Conservation (phyloP, 352 stramenopile genomes). For the Nothophytophthora sp. region DNA sequence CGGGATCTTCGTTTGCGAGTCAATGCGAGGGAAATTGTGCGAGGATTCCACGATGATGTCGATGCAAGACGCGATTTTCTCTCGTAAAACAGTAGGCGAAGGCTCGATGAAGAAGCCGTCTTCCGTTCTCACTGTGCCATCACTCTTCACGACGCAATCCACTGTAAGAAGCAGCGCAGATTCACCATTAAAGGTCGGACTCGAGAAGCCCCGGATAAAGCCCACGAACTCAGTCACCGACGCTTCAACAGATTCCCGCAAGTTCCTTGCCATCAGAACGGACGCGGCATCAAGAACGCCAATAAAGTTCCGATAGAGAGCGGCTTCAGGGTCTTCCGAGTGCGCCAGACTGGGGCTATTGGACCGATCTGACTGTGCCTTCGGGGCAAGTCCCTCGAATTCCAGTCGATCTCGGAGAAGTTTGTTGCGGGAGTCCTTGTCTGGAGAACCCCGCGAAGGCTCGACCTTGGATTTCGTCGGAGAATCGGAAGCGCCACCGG, state of each 20-base stretch:
- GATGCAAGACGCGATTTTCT: constrained; percentile 69
- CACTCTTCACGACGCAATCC: constrained; percentile 35
- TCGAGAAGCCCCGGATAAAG: constrained; percentile 81
- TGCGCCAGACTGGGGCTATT: constrained; percentile 1
- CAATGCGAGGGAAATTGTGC: constrained; percentile 89
- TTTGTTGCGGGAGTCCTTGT: constrained; percentile 27
- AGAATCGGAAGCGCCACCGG: constrained; percentile 3
- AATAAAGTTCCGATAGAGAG: constrained; percentile 53
- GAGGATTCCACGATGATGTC: constrained; percentile 78
- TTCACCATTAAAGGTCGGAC: constrained; percentile 47
- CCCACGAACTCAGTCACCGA: constrained; percentile 72
- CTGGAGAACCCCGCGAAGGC: constrained; percentile 5
- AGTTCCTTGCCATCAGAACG: constrained; percentile 90
- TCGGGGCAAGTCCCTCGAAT: constrained; percentile 46
- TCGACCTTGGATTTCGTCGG: constrained; percentile 22
- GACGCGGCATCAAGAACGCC: constrained; percentile 80
- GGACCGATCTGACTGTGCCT: constrained; percentile 12
- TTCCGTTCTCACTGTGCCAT: constrained; percentile 18
- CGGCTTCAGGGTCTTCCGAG: constrained; percentile 43
- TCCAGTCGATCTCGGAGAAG: constrained; percentile 53
- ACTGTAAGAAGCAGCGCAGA: constrained; percentile 64
- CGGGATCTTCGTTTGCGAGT: constrained; percentile 78
- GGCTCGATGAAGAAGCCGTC: constrained; percentile 70
- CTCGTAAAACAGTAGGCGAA: constrained; percentile 44
- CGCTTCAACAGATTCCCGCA: constrained; percentile 84